Evolutionary conservation across 78 protist species (phyloP).

Genomic region (Guillardia theta): DNA sequence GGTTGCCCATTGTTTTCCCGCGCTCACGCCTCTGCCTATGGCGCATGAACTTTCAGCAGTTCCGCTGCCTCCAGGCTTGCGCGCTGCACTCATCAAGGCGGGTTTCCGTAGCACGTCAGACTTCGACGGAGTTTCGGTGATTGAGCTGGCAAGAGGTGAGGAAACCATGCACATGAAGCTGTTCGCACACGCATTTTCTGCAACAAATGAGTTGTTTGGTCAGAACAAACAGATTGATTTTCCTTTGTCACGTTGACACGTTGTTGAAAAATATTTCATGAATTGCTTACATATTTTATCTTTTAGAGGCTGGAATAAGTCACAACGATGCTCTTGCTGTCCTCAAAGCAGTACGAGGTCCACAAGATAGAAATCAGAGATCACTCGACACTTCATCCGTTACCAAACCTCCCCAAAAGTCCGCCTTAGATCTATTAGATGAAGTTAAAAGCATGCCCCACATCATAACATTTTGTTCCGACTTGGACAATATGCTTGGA

Average conservation of each 20-base stretch:
- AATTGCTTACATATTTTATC: background rate
- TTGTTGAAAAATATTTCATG: background rate
- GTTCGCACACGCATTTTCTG: too few relatives aligned
- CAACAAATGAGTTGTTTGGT: too few relatives aligned
- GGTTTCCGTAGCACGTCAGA: background rate
- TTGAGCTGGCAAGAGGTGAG: background rate
- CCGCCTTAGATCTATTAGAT: background rate
- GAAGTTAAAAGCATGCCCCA: background rate
- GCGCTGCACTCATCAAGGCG: background rate
- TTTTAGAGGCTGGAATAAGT: background rate
- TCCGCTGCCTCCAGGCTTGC: background rate
- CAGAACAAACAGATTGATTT: background rate
- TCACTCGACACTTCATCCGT: too few relatives aligned
- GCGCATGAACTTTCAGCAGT: too few relatives aligned
- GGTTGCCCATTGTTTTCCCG: too few relatives aligned
- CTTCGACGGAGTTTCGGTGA: background rate
- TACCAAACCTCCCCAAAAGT: too few relatives aligned
- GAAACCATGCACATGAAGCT: background rate
- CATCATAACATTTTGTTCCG: conserved; percentile 62
- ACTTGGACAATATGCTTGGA: conserved; percentile 57
- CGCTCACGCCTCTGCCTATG: too few relatives aligned
- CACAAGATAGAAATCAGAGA: background rate
- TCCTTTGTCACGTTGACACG: background rate
- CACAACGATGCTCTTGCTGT: too few relatives aligned
- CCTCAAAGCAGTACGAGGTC: too few relatives aligned